Evolutionary conservation across 805 yeast genomes (phyloP), one percentile per base, ranked within the genome.

Genomic region (Ogataea allantospora): DNA sequence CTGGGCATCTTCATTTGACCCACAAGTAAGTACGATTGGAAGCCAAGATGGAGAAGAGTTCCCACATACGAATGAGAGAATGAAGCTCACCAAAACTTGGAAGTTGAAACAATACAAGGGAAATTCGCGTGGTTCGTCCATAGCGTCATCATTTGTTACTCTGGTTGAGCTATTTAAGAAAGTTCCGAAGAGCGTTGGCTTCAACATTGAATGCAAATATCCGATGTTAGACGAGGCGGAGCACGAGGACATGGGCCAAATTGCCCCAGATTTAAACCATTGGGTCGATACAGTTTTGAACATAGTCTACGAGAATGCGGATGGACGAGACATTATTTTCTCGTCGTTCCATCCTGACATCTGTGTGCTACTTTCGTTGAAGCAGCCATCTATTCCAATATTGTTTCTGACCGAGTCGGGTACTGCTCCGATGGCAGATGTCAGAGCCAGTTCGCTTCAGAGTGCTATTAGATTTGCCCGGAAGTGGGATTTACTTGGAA

Each of bases 191-290:
- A 75, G 73, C 42, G 95, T 89, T 11, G 98, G 98, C 0, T 89
- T 93, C 66, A 91, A 91, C 56, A 87, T 91, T 44, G 98, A 91
- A 61, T 80, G 93, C 63, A 88, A 91, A 58, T 91, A 88, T 57
- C 98, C 98, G 2, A 85, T 91, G 93, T 71, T 88, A 35, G 95
- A 88, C 58, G 98, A 91, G 64, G 89, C 95, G 0, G 84, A 88
- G 58, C 71, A 71, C 2, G 97, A 91, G 56, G 88, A 83, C 43
- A 83, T 89, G 78, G 96, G 95, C 12, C 83, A 83, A 47, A 69
- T 85, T 45, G 87, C 83, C 2, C 75, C 83, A 41, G 96, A 89
- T 50, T 69, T 88, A 67, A 91, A 91, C 59, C 73, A 72, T 49
- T 91, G 88, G 80, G 85, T 88, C 23, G 97, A 91, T 59, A 86